Evolutionary conservation across 805 yeast species (phyloP).

Genomic region (Metschnikowia dekortorum): DNA sequence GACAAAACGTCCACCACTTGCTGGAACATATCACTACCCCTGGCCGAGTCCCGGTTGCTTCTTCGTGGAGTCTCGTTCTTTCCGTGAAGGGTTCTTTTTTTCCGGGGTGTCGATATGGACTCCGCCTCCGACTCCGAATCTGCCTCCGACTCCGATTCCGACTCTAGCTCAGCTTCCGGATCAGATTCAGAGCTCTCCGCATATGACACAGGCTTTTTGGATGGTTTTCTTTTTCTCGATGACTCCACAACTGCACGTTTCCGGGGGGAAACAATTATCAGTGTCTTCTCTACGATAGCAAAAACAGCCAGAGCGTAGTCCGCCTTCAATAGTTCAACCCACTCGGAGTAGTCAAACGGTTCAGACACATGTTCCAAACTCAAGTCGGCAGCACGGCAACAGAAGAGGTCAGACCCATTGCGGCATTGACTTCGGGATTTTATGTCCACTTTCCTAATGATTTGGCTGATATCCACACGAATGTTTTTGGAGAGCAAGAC

Average conservation of each 20-base stretch:
- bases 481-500: constrained; percentile 50
- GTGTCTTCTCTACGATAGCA: constrained; percentile 11
- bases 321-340: constrained; percentile 18
- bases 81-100: background rate
- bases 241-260: constrained; percentile 4
- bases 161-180: background rate
- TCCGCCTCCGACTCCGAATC: constrained; percentile 6
- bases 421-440: constrained; percentile 33
- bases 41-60: constrained; percentile 2
- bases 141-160: background rate
- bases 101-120: background rate
- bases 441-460: constrained; percentile 44
- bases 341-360: constrained; percentile 36
- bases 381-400: constrained; percentile 41
- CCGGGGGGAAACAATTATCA: constrained; percentile 16
- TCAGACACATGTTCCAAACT: constrained; percentile 31
- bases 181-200: constrained; percentile 6
- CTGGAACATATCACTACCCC: constrained; percentile 7
- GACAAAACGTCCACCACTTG: constrained; percentile 19
- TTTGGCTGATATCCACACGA: constrained; percentile 39
- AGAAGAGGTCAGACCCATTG: constrained; percentile 35
- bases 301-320: constrained; percentile 8
- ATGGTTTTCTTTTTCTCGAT: background rate
- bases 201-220: background rate
- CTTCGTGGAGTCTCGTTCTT: background rate